A percentile compares a stretch with the other conserved stretches of the same genome.
These are phyloP conservation scores for Pezicula neosporulosa DNA, from an alignment of 2,329 filamentous ascomycete species.

Conservation along the genomic window DNA sequence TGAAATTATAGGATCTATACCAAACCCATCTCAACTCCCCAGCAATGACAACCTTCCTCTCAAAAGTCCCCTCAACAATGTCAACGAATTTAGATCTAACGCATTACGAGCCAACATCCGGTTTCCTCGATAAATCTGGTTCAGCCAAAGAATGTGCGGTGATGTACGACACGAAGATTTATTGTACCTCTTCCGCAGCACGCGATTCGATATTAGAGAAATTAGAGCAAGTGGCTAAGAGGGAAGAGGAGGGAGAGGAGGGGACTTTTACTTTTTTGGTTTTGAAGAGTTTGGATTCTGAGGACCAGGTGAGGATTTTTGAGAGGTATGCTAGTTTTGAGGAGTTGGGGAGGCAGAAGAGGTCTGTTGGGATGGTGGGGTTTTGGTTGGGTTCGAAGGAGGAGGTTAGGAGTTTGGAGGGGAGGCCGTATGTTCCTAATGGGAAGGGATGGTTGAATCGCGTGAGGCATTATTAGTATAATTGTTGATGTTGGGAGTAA, in stretches of 20 bases:
- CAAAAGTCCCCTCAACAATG: conserved; percentile 22
- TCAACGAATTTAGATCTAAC: conserved; percentile 31
- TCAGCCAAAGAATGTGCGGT: conserved; percentile 20
- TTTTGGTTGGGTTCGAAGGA: conserved; percentile 28
- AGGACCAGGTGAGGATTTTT: conserved; percentile 24
- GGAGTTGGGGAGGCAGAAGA: conserved; percentile 23
- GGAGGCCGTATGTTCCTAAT: conserved; percentile 28
- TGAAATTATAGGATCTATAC: conserved; percentile 32
- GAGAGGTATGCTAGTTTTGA: conserved; percentile 23
- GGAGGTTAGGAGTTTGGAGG: conserved; percentile 24
- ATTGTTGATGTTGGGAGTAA: no score
- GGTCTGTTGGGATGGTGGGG: conserved; percentile 18
- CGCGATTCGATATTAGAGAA: not conserved
- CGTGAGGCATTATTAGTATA: no score
- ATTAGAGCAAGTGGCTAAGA: not conserved
- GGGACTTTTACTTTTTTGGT: conserved; percentile 15
- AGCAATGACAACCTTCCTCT: conserved; percentile 28
- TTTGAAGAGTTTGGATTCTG: conserved; percentile 26
- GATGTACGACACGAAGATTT: conserved; percentile 28
- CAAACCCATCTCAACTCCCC: conserved; percentile 27
- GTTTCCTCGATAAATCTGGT: conserved; percentile 27
- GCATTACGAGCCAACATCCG: conserved; percentile 26
- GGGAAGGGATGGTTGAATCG: conserved; percentile 30
- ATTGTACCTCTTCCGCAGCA: not conserved
- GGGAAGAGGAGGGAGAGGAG: conserved; percentile 7